phyloP scores from a whole-genome alignment of 129 eudicot species.

The Artemisia annua region DNA sequence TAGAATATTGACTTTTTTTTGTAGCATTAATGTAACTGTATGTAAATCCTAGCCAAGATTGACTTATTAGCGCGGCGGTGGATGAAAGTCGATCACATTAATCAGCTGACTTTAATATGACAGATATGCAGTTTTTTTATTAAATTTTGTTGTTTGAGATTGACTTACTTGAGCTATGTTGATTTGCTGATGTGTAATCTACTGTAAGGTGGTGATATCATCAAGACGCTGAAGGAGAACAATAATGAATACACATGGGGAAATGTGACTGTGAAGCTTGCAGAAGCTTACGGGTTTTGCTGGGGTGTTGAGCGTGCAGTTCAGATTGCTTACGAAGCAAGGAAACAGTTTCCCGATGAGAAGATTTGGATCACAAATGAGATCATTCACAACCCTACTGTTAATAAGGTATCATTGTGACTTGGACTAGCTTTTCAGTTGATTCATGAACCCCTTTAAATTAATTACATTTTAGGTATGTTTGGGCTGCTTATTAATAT shows the following conservation, averaged over 20 bases:
- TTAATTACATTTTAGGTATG: no score
- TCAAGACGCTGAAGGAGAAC: slow-evolving; percentile 85
- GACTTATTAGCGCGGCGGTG: no score
- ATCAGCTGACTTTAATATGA: no score
- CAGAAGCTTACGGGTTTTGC: slow-evolving; percentile 42
- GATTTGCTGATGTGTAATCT: slow-evolving; percentile 10
- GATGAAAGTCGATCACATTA: no score
- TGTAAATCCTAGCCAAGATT: no score
- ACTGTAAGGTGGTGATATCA: slow-evolving; percentile 48
- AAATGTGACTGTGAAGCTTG: slow-evolving; percentile 41
- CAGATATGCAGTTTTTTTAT: no score
- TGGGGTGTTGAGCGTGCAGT: slow-evolving; percentile 44
- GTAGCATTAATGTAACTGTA: no score
- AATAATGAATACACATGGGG: slow-evolving; percentile 87
- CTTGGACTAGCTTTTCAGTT: no score
- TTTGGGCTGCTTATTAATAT: no score
- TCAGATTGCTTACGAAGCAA: slow-evolving; percentile 40
- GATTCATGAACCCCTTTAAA: no score
- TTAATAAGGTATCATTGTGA: slow-evolving; percentile 57
- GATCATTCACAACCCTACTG: slow-evolving; percentile 92
- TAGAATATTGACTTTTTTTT: no score
- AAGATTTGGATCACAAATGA: slow-evolving; percentile 91
- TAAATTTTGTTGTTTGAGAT: no score
- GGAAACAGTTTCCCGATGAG: slow-evolving; percentile 59
- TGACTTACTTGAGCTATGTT: neutral